These are phyloP conservation scores for Pichia sp. DNA, from an alignment of 1,139 yeast species.

Conservation along the genomic window DNA sequence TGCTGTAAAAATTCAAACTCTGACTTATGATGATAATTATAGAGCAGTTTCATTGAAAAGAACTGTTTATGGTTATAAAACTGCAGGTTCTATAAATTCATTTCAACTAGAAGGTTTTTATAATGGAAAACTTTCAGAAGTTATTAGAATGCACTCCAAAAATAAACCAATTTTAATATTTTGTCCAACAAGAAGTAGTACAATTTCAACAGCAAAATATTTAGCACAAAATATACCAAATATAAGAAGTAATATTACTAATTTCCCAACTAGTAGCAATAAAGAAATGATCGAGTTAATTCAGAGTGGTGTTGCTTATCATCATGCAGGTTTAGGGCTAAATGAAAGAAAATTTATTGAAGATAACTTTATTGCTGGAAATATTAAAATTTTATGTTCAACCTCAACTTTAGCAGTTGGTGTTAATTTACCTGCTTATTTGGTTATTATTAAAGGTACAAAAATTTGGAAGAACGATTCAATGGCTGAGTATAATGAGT, in stretches of 20 bases:
- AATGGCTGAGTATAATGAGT: slow-evolving; percentile 33
- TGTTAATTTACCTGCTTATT: slow-evolving; percentile 89
- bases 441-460: slow-evolving; percentile 91
- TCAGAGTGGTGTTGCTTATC: slow-evolving; percentile 42
- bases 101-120: slow-evolving; percentile 40
- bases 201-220: slow-evolving; percentile 41
- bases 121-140: slow-evolving; percentile 34
- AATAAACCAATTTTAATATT: slow-evolving; percentile 43
- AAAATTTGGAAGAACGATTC: slow-evolving; percentile 41
- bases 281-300: slow-evolving; percentile 29
- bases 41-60: slow-evolving; percentile 39
- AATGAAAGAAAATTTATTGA: slow-evolving; percentile 43
- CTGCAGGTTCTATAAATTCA: slow-evolving; percentile 32
- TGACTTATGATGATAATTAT: slow-evolving; percentile 41
- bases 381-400: slow-evolving; percentile 41
- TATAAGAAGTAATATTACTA: background rate
- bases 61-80: slow-evolving; percentile 38
- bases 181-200: slow-evolving; percentile 47
- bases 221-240: slow-evolving; percentile 17
- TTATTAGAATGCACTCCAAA: slow-evolving; percentile 34
- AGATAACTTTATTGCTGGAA: slow-evolving; percentile 37
- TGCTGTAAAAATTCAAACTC: slow-evolving; percentile 29
- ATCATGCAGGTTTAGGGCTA: slow-evolving; percentile 51
- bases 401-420: slow-evolving; percentile 92
- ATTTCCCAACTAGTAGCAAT: slow-evolving; percentile 19